A percentile compares a stretch with the other conserved stretches of the same genome.
phyloP scores from a whole-genome alignment of 2,329 filamentous ascomycete species.

The Huntiella savannae region DNA sequence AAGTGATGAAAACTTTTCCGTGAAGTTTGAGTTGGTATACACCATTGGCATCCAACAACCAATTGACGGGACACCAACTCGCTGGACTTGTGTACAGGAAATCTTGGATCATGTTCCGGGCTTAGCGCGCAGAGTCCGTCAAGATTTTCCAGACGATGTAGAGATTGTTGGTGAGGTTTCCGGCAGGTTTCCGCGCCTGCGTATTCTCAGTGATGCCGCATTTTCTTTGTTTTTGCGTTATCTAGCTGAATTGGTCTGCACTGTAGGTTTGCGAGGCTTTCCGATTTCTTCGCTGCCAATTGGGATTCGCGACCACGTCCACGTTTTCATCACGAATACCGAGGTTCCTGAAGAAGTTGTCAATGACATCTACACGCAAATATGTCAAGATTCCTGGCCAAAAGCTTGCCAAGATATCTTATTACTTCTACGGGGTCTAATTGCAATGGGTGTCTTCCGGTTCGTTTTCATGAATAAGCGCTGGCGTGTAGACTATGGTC shows the following conservation, averaged over 20 bases:
- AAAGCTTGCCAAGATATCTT: conserved; percentile 19
- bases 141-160: conserved; percentile 20
- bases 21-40: conserved; percentile 43
- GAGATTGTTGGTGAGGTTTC: conserved; percentile 20
- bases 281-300: conserved; percentile 17
- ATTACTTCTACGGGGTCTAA: conserved; percentile 33
- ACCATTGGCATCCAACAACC: conserved; percentile 34
- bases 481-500: conserved; percentile 47
- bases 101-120: conserved; percentile 26
- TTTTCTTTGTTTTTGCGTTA: not conserved
- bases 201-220: conserved; percentile 24
- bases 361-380: conserved; percentile 19
- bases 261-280: conserved; percentile 23
- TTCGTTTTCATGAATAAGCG: conserved; percentile 38
- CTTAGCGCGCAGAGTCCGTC: conserved; percentile 17
- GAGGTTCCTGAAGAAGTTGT: conserved; percentile 16
- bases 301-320: conserved; percentile 18
- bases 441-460: conserved; percentile 33
- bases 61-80: conserved; percentile 31
- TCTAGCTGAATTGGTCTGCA: conserved; percentile 24
- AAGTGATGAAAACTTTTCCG: conserved; percentile 43
- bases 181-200: conserved; percentile 27
- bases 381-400: conserved; percentile 17
- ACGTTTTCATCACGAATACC: conserved; percentile 25
- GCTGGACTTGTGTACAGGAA: conserved; percentile 38